Evolutionary conservation across 176 grass and related monocot species (phyloP).

Genomic region (Oryza rufipogon): DNA sequence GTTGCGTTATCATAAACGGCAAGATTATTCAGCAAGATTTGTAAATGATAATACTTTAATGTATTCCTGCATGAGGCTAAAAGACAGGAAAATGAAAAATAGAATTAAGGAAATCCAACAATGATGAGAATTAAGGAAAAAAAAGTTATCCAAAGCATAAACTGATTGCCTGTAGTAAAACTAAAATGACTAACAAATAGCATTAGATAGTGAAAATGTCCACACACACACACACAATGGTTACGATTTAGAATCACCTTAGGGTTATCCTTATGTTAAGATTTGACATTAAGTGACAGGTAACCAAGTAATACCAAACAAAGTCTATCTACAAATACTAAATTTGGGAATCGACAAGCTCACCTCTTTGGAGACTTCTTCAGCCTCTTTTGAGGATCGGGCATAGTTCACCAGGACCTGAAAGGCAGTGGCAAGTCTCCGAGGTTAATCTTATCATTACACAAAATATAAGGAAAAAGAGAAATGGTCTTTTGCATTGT

Average conservation of each 20-base stretch:
- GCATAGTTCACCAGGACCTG: constrained; percentile 98
- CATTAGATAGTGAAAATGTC: not conserved
- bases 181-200: not conserved
- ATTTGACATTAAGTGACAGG: not conserved
- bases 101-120: not conserved
- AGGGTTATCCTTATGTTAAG: not conserved
- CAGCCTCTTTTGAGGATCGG: constrained; percentile 91
- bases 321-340: constrained; percentile 7
- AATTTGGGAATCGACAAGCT: not conserved
- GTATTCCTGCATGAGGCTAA: not conserved
- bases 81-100: not conserved
- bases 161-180: constrained; percentile 7
- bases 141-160: not conserved
- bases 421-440: constrained; percentile 20
- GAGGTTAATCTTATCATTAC: constrained; percentile 1
- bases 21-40: not conserved
- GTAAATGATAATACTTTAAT: constrained; percentile 10
- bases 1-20: not conserved
- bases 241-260: not conserved
- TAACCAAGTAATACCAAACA: constrained; percentile 4
- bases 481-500: not conserved
- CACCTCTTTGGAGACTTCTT: constrained; percentile 92
- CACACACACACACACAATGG: not conserved
- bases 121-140: not conserved
- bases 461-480: not conserved